Conservation (phyloP, 225 moss, liverwort and hornwort genomes). For the Anthoceros angustus region DNA sequence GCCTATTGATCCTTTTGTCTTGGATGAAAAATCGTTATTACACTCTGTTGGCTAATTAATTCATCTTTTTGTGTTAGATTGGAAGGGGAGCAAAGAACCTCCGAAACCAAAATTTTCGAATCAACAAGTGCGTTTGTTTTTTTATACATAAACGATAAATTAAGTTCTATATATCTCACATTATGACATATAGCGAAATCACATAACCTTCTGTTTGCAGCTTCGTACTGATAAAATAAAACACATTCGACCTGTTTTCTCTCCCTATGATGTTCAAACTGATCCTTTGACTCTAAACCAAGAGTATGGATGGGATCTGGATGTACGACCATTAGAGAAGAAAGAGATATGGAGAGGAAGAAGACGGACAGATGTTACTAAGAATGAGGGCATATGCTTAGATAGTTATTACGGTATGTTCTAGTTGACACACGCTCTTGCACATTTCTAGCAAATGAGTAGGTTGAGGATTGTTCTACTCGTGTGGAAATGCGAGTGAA, state of each 20-base stretch:
- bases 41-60: no score
- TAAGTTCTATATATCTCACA: background rate
- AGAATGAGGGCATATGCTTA: background rate
- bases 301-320: constrained; percentile 1
- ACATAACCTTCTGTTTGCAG: background rate
- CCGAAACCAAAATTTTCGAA: no score
- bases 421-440: background rate
- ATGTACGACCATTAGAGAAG: background rate
- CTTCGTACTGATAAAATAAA: background rate
- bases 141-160: background rate
- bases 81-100: no score
- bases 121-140: no score
- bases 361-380: background rate
- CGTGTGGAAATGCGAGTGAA: no score
- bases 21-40: no score
- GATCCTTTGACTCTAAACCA: background rate
- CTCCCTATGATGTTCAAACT: background rate
- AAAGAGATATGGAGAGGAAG: background rate
- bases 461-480: no score
- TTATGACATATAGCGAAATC: no score
- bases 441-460: no score
- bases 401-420: constrained; percentile 3
- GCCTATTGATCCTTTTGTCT: no score
- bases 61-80: no score
- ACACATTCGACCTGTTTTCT: background rate